Percentiles rank a stretch among this genome's conserved stretches.
phyloP scores from a whole-genome alignment of 306 rosid genomes.

The Abrus pulchellus region DNA sequence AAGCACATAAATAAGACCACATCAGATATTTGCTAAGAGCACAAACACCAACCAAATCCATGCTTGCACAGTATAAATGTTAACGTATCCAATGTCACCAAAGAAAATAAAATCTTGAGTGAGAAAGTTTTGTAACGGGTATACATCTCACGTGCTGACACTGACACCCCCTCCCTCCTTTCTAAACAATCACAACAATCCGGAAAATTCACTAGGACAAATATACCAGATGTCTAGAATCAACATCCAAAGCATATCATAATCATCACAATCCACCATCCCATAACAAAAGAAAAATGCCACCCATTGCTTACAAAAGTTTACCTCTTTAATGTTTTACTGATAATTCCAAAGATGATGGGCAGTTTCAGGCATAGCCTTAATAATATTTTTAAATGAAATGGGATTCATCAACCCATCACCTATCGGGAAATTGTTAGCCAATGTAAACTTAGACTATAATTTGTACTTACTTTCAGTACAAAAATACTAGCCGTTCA shows the following conservation, averaged over 20 bases:
- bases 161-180: neutral
- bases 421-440: no score
- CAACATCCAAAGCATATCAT: no score
- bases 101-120: neutral
- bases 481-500: no score
- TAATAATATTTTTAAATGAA: no score
- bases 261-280: no score
- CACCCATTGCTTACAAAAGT: no score
- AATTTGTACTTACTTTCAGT: no score
- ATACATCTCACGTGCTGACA: neutral
- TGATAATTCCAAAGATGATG: no score
- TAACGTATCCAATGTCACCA: conserved; percentile 1
- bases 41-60: neutral
- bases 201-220: neutral
- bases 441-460: neutral
- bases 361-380: no score
- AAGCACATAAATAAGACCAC: conserved; percentile 8
- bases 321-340: no score
- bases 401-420: no score
- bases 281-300: no score
- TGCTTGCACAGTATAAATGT: conserved; percentile 16
- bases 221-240: neutral
- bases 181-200: neutral
- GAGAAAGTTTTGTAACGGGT: conserved; percentile 6
- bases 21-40: neutral